Evolutionary conservation across 2,329 filamentous ascomycete species (phyloP), one percentile per base, ranked within the genome.

Genomic region (Stagonosporopsis vannaccii): DNA sequence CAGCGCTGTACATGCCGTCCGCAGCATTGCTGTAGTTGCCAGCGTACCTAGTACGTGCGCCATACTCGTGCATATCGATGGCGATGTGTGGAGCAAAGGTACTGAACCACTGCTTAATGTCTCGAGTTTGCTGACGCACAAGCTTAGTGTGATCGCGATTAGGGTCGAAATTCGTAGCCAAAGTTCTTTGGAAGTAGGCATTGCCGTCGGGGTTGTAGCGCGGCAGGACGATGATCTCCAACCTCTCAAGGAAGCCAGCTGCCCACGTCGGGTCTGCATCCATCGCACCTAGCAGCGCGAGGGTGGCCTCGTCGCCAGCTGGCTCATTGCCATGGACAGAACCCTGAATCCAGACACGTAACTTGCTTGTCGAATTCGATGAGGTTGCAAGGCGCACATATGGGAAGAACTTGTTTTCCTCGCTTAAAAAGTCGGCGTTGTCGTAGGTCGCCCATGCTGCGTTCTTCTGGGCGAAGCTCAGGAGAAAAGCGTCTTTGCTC

Each of bases 91-190:
- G 72, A 2, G 65, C 62, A 25, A 73, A 76, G 11, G 45, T 52
- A 20, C 51, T 69, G 55, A 72, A 74, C 33, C 68, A 70, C 25
- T 58, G 42, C 44, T 75, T 77, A 50, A 77, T 70, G 30, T 74
- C 63, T 13, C 71, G 66, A 0, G 73, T 74, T 42, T 77, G 74
- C 46, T 71, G 66, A 36, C 75, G 70, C 2, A 60, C 65, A 20
- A 75, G 67, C 49, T 76, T 77, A 8, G 68, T 66, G 59, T 76
- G 73, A 47, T 77, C 75, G 40, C 74, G 68, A 52, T 76, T 77
- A 0, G 71, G 69, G 47, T 77, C 75, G 49, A 70, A 74, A 54
- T 74, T 75, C n/a, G 69, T 71, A 1, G 74, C 72, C 3, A 75
- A 51, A 0, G 66, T 65, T 23, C 74, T 69, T 44, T 77, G 73